phyloP scores from a whole-genome alignment of 495 filamentous ascomycete genomes.

The Penicillium turbatum region DNA sequence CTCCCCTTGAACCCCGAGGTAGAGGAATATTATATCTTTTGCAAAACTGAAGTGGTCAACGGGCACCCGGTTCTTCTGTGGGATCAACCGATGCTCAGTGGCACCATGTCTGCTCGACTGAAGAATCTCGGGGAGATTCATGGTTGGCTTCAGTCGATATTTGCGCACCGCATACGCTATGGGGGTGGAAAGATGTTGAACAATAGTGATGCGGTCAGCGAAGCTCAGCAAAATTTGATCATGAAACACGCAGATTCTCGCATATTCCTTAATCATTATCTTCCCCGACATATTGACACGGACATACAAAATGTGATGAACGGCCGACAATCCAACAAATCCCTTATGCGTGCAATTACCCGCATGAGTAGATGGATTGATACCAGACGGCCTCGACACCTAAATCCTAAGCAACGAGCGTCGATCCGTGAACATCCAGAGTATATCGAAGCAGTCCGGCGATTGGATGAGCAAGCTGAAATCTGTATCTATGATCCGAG shows the following conservation, averaged over 20 bases:
- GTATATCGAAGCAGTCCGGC: conserved; percentile 3
- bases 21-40: conserved; percentile 23
- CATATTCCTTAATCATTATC: conserved; percentile 38
- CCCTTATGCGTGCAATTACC: conserved; percentile 29
- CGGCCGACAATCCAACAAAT: conserved; percentile 23
- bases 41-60: conserved; percentile 15
- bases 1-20: conserved; percentile 19
- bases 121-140: conserved; percentile 25
- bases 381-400: conserved; percentile 27
- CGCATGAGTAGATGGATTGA: conserved; percentile 37
- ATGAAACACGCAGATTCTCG: conserved; percentile 32
- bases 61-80: conserved; percentile 7
- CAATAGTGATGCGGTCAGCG: conserved; percentile 25
- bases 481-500: conserved; percentile 6
- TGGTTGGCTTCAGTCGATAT: conserved; percentile 21
- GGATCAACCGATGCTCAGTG: conserved; percentile 13
- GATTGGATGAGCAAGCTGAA: conserved; percentile 6
- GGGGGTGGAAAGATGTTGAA: conserved; percentile 25
- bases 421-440: conserved; percentile 25
- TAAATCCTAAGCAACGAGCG: conserved; percentile 23
- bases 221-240: conserved; percentile 39
- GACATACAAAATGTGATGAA: conserved; percentile 32
- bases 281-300: conserved; percentile 28
- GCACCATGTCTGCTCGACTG: conserved; percentile 18
- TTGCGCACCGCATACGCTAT: conserved; percentile 20